Evolutionary conservation across 2,329 filamentous ascomycete genomes (phyloP).

Genomic region (Capronia americana): DNA sequence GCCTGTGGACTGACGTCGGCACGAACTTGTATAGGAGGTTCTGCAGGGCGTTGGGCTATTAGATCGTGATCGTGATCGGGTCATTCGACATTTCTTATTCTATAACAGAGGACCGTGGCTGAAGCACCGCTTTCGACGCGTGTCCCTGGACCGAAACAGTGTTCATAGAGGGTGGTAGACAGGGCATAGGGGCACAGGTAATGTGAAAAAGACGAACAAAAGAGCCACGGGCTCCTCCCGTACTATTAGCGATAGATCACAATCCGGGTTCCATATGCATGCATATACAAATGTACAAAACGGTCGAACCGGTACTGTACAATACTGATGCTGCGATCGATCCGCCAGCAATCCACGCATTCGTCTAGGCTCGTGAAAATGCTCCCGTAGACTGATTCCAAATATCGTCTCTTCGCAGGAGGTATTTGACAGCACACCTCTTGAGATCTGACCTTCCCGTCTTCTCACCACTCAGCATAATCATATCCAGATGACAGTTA

Average conservation of each 20-base stretch:
- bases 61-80: not conserved
- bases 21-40: conserved; percentile 12
- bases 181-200: not conserved
- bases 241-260: not conserved
- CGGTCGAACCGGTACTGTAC: not conserved
- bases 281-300: not conserved
- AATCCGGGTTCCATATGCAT: not conserved
- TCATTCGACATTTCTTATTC: not conserved
- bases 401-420: not conserved
- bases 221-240: not conserved
- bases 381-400: not conserved
- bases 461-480: not conserved
- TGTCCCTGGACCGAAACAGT: not conserved
- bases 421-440: not conserved
- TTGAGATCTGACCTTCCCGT: not conserved
- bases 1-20: conserved; percentile 47
- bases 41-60: conserved; percentile 30
- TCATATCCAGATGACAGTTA: not conserved
- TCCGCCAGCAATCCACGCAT: not conserved
- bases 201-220: not conserved
- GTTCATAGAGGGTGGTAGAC: not conserved
- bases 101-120: not conserved
- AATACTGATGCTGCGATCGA: not conserved
- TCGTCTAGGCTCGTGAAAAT: not conserved
- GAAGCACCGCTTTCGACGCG: not conserved